phyloP scores from a whole-genome alignment of 305 asterid genomes.

The Nicotiana rustica region DNA sequence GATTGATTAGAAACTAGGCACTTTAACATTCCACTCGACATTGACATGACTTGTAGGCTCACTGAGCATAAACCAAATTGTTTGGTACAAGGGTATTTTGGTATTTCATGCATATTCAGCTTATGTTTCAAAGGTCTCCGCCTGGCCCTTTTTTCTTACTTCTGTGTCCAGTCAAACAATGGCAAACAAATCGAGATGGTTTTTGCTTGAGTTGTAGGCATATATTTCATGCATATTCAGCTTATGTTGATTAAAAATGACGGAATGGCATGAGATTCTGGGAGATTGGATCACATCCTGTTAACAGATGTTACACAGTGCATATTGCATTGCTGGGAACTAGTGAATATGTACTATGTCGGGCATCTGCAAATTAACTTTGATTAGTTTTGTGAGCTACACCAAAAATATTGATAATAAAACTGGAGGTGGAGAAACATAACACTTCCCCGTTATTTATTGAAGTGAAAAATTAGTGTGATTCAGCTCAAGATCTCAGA shows the following conservation, averaged over 20 bases:
- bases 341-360: not conserved
- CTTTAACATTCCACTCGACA: slow-evolving; percentile 10
- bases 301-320: slow-evolving; percentile 25
- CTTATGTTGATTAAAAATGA: slow-evolving; percentile 13
- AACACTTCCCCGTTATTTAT: not conserved
- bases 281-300: slow-evolving; percentile 9
- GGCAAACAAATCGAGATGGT: slow-evolving; percentile 21
- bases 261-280: not conserved
- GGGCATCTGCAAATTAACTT: not conserved
- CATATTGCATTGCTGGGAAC: not conserved
- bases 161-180: not conserved
- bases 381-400: slow-evolving; percentile 22
- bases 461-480: not conserved
- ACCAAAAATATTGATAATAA: not conserved
- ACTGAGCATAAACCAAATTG: not conserved
- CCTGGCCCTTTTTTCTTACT: not conserved
- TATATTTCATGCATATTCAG: not conserved
- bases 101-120: not conserved
- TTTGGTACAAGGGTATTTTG: slow-evolving; percentile 22
- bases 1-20: not conserved
- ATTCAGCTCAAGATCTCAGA: slow-evolving; percentile 17
- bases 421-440: slow-evolving; percentile 7
- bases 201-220: not conserved
- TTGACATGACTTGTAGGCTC: not conserved
- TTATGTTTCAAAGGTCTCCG: slow-evolving; percentile 3